phyloP scores from a whole-genome alignment of 306 rosid genomes.

The Pueraria montana region DNA sequence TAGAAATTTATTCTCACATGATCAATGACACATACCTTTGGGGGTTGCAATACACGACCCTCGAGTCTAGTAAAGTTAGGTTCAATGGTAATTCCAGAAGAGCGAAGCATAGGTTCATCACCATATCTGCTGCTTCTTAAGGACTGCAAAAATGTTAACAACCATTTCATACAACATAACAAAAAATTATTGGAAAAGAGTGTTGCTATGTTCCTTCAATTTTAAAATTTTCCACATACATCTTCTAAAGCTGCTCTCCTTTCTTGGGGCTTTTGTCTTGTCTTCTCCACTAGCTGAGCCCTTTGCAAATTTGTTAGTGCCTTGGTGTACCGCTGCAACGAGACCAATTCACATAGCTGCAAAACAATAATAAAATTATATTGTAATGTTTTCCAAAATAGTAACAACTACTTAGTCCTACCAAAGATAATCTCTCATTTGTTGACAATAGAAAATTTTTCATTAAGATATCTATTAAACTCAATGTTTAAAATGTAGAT shows the following conservation, averaged over 20 bases:
- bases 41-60: conserved; percentile 57
- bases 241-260: conserved; percentile 45
- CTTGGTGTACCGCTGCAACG: conserved; percentile 66
- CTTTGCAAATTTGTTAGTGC: conserved; percentile 58
- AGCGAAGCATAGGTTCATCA: conserved; percentile 55
- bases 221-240: conserved; percentile 40
- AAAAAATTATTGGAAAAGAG: not conserved
- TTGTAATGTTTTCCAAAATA: not conserved
- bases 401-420: no score
- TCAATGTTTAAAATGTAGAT: no score
- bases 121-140: conserved; percentile 49
- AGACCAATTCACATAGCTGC: conserved; percentile 58
- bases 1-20: no score
- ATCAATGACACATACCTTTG: conserved; percentile 44
- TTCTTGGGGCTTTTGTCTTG: conserved; percentile 57
- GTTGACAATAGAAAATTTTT: no score
- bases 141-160: conserved; percentile 50
- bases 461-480: no score
- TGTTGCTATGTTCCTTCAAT: not conserved
- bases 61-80: conserved; percentile 40
- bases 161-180: not conserved
- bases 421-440: no score
- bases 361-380: not conserved
- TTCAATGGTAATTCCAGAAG: conserved; percentile 51
- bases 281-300: conserved; percentile 54